A percentile compares a stretch with the other conserved stretches of the same genome.
Evolutionary conservation across 78 protist genomes (phyloP).

Genomic region (Polysphondylium violaceum): DNA sequence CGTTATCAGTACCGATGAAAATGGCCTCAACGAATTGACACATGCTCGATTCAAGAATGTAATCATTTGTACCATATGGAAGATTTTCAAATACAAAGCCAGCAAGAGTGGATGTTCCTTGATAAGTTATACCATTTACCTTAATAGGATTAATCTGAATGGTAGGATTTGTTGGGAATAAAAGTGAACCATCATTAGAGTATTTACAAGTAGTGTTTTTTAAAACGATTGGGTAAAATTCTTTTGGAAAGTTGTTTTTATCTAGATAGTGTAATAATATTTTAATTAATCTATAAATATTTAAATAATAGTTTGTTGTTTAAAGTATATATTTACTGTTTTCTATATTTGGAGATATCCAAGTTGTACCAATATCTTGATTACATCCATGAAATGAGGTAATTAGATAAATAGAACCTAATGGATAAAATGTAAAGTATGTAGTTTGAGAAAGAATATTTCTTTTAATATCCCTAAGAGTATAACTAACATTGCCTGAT

Average conservation of each 20-base stretch:
- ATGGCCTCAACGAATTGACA: neutral
- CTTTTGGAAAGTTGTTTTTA: neutral
- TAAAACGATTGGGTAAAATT: neutral
- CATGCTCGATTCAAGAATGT: neutral
- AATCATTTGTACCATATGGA: neutral
- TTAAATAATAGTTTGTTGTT: too few relatives aligned
- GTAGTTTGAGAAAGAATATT: neutral
- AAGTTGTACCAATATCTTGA: neutral
- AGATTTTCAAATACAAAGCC: neutral
- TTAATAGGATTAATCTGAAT: neutral
- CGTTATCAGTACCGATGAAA: neutral
- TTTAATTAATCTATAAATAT: too few relatives aligned
- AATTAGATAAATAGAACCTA: too few relatives aligned
- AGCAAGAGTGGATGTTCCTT: neutral
- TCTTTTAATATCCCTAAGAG: neutral
- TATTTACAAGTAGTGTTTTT: neutral
- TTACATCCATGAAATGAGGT: neutral
- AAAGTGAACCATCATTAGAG: neutral
- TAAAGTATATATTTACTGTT: neutral
- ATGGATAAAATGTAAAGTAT: too few relatives aligned
- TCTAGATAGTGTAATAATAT: neutral
- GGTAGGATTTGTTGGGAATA: neutral
- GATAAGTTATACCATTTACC: neutral
- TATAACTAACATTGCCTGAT: neutral
- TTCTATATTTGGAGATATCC: neutral